Evolutionary conservation across 2,329 filamentous ascomycete genomes (phyloP), one percentile per base, ranked within the genome.

Genomic region (Sarocladiaceae sp.): DNA sequence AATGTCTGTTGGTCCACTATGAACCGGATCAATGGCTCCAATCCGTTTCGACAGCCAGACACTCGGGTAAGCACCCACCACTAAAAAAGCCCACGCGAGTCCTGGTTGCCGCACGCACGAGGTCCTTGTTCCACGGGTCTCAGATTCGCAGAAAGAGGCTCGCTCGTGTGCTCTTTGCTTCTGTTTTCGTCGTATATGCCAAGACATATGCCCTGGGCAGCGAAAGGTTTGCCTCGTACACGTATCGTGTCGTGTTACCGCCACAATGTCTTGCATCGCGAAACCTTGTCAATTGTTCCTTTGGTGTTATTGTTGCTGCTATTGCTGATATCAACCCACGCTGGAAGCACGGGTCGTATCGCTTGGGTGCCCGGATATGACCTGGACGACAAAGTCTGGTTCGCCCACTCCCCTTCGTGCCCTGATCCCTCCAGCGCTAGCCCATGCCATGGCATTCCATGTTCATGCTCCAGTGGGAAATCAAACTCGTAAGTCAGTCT

Each of bases 1-100:
- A 20, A 4, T 31, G n/a, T 6, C 44, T 33, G 25, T 20, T 33
- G 25, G 44, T n/a, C 28, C 44, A 6, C 22, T 7, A 12, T n/a
- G 33, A 44, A 44, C 44, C 44, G 44, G 44, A 33, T 31, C 44
- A 48, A 33, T 48, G 44, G 44, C 26, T 48, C 44, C 20, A 25
- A 10, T 48, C 44, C 25, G 44, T 48, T 48, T 48, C 44, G 44
- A 48, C 26, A 48, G 44, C n/a, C 44, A 48, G 28, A 33, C 18
- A 17, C 12, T 22, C 18, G 44, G 44, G 26, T 48, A 33, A 20
- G 44, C 44, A 33, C 26, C 40, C 26, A 48, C 26, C 40, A n/a
- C 4, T 25, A 46, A 22, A 8, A 22, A 44, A 28, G 40, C 22
- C 22, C 23, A 44, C 23, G 23, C 40, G 40, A 44, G n/a, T n/a